Conservation (phyloP, 768 basidiomycete species). For the Tylopilus sp. region DNA sequence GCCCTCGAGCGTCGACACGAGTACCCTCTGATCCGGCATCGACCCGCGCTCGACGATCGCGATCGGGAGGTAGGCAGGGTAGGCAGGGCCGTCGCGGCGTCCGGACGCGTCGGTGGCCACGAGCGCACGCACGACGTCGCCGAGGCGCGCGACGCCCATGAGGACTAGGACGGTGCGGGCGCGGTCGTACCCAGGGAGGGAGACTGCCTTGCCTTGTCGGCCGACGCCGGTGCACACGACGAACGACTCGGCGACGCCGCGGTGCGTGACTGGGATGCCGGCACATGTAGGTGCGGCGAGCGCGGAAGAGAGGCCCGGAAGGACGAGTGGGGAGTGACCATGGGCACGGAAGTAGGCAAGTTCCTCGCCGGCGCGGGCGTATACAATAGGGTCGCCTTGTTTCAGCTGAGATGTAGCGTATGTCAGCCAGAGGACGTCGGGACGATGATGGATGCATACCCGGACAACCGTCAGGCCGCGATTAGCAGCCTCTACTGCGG, state of each 20-base stretch:
- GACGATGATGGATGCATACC: conserved; percentile 40
- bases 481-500: conserved; percentile 78
- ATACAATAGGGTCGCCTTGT: conserved; percentile 96
- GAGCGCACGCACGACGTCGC: conserved; percentile 66
- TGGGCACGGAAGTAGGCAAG: conserved; percentile 85
- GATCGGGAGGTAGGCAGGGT: conserved; percentile 77
- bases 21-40: conserved; percentile 85
- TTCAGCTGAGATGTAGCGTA: conserved; percentile 59
- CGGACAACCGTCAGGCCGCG: conserved; percentile 84
- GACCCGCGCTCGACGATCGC: conserved; percentile 95
- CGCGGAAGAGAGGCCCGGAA: conserved; percentile 89
- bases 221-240: conserved; percentile 94
- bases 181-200: conserved; percentile 85
- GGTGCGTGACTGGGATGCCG: conserved; percentile 91
- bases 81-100: conserved; percentile 53
- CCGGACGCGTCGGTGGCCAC: conserved; percentile 23
- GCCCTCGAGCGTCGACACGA: conserved; percentile 71
- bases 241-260: conserved; percentile 89
- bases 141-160: conserved; percentile 92
- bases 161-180: conserved; percentile 77
- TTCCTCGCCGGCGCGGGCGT: conserved; percentile 94
- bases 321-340: conserved; percentile 78
- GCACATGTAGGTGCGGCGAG: conserved; percentile 88
- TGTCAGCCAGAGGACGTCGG: background rate
- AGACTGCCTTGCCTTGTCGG: conserved; percentile 74